These are phyloP conservation scores for Fusarium sp. DNA, from an alignment of 2,329 filamentous ascomycete species.

Conservation along the genomic window DNA sequence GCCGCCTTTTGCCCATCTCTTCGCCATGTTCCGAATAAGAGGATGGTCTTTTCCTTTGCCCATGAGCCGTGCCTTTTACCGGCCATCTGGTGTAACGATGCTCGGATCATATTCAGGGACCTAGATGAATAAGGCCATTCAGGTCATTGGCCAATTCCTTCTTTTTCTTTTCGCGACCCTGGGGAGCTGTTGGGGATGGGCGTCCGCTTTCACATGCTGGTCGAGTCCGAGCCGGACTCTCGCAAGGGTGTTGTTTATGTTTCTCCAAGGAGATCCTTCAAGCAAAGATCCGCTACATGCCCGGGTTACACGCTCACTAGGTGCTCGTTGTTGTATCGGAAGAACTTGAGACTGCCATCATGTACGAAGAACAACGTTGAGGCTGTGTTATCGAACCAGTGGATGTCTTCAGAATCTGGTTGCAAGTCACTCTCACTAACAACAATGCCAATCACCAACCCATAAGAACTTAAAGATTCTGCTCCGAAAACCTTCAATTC, in stretches of 20 bases:
- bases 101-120: conserved; percentile 40
- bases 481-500: neutral
- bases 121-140: conserved; percentile 44
- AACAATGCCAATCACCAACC: neutral
- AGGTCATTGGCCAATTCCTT: conserved; percentile 40
- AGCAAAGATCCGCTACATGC: neutral
- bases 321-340: neutral
- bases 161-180: conserved; percentile 1
- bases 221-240: neutral
- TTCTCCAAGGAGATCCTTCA: neutral
- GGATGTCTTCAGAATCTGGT: neutral
- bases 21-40: conserved; percentile 42
- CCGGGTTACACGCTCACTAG: neutral
- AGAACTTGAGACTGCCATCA: neutral
- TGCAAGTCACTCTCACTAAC: neutral
- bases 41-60: conserved; percentile 11
- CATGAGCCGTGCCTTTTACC: conserved; percentile 27
- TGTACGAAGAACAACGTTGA: neutral
- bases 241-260: neutral
- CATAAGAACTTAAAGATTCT: neutral
- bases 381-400: neutral
- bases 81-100: conserved; percentile 33
- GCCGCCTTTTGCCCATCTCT: neutral
- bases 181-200: neutral
- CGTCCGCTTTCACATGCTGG: conserved; percentile 28